phyloP scores from a whole-genome alignment of 202 grass and related monocot species.

The Thinopyrum obtusiflorum region DNA sequence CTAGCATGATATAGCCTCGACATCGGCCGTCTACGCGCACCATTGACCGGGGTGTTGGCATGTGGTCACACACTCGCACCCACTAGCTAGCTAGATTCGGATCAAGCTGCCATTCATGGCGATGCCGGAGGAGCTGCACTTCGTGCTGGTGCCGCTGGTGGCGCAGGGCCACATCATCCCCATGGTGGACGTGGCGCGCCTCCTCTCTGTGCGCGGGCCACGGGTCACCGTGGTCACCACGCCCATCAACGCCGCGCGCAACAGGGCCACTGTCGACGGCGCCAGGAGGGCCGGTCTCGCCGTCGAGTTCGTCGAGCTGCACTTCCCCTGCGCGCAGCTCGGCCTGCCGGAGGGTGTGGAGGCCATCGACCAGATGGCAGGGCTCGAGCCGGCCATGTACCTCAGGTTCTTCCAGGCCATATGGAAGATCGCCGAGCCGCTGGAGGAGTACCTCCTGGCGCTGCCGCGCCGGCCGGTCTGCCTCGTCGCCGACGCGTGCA shows the following conservation, averaged over 20 bases:
- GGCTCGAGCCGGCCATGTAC: neutral
- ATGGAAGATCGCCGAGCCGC: conserved; percentile 25
- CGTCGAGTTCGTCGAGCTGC: conserved; percentile 45
- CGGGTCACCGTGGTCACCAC: conserved; percentile 52
- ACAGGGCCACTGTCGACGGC: conserved; percentile 22
- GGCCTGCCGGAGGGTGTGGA: conserved; percentile 50
- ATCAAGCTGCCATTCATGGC: neutral
- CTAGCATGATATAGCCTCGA: too few species aligned
- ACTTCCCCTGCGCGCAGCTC: conserved; percentile 25
- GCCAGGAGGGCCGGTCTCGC: conserved; percentile 3
- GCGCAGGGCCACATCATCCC: conserved; percentile 74
- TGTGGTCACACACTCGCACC: too few species aligned
- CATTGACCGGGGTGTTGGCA: too few species aligned
- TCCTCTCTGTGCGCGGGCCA: conserved; percentile 40
- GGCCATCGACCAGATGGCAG: conserved; percentile 1
- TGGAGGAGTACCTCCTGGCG: conserved; percentile 38
- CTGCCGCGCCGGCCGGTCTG: conserved; percentile 38
- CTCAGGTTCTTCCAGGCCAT: conserved; percentile 12
- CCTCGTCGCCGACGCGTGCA: conserved; percentile 52
- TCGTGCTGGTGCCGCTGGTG: conserved; percentile 54
- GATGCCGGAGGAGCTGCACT: conserved; percentile 37
- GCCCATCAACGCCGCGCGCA: conserved; percentile 49
- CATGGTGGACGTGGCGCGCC: conserved; percentile 47
- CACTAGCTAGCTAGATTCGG: too few species aligned
- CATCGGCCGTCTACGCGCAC: too few species aligned